Conservation (phyloP, 2,329 filamentous ascomycete genomes). For the Cladosporium sp. region DNA sequence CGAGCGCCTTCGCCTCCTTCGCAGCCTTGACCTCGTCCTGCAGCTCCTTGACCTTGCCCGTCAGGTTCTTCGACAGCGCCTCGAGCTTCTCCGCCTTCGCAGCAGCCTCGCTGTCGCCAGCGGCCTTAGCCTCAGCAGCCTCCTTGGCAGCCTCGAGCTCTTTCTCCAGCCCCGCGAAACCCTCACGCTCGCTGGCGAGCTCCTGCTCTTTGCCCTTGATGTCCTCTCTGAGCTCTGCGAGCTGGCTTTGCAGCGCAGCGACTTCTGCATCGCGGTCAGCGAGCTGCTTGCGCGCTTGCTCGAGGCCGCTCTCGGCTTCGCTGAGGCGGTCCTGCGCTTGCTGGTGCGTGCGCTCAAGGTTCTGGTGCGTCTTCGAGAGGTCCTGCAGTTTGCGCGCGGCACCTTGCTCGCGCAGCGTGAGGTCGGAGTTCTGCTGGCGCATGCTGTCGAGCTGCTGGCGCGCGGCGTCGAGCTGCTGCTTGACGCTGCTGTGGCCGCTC, state of each 20-base stretch:
- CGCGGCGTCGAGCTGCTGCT: conserved; percentile 30
- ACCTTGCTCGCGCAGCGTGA: not conserved
- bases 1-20: not conserved
- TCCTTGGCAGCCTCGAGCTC: conserved; percentile 22
- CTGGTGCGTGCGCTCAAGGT: conserved; percentile 13
- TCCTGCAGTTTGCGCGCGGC: conserved; percentile 20
- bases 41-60: conserved; percentile 20
- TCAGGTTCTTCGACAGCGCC: conserved; percentile 14
- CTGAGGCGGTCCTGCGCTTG: conserved; percentile 12
- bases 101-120: not conserved
- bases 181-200: conserved; percentile 25
- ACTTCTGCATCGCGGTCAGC: conserved; percentile 39
- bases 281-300: conserved; percentile 20
- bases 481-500: conserved; percentile 21
- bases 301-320: conserved; percentile 20
- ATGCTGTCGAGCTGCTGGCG: conserved; percentile 28
- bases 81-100: conserved; percentile 7
- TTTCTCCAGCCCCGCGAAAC: conserved; percentile 27
- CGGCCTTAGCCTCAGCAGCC: conserved; percentile 13
- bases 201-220: conserved; percentile 26
- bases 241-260: conserved; percentile 17
- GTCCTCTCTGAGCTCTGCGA: conserved; percentile 24
- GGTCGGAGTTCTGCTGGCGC: conserved; percentile 11
- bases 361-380: conserved; percentile 17
- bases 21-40: conserved; percentile 21